Evolutionary conservation across 2,329 filamentous ascomycete species (phyloP), one percentile per base, ranked within the genome.

Genomic region (Coleophoma cylindrospora): DNA sequence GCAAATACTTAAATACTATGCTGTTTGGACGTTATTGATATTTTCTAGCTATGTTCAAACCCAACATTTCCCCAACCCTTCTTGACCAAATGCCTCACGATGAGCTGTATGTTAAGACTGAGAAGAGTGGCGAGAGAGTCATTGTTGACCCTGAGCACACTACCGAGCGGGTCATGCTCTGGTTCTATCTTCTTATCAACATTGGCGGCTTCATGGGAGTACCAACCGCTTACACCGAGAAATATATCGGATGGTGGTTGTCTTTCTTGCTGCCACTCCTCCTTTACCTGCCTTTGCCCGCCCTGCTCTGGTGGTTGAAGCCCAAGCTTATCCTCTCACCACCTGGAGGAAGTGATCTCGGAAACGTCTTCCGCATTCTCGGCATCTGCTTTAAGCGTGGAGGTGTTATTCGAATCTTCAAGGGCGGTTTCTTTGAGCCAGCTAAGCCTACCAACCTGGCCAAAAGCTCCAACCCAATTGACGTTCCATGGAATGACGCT

Each of bases 401-500:
- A 86, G 86, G n/a, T 89, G 84, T 8, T 79, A 89, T 76, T 50
- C 83, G 83, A 64, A 80, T 80, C 3, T 69, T 86, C 40, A 71
- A 17, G 36, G 36, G 70, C 22, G 73, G 72, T 21, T 84, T 87
- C 69, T 89, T 85, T 79, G 81, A 89, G 17, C 64, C 74, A 5
- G 82, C 81, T 49, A 87, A 87, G 70, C 86, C 87, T 2, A 86
- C 80, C 1, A 71, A 74, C 38, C 72, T 87, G 7, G 71, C 77
- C 10, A 68, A 74, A 27, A 68, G 66, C 2, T 65, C 74, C 56
- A 80, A 80, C 50, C 86, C 86, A 0, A 48, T 52, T 0, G 89
- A 85, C 81, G 89, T 91, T 80, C 85, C 82, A 0, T 91, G 90
- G 61, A 87, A 91, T 54, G 89, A 92, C 58, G 80, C 79, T 40